Evolutionary conservation across 2,329 filamentous ascomycete species (phyloP).

Genomic region (Hysterium pulicare): DNA sequence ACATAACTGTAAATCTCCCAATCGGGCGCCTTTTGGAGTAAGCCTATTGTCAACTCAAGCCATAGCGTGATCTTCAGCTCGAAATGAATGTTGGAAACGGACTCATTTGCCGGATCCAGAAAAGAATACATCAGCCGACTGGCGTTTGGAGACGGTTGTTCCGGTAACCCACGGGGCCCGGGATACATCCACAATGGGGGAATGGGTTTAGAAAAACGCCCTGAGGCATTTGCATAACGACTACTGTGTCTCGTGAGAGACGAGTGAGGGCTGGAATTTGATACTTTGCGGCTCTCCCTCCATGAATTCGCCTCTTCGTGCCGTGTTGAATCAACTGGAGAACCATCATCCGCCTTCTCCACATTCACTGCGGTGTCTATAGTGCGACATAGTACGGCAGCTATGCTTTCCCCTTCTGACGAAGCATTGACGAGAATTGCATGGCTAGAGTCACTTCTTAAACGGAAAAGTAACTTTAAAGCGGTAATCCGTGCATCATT

Average conservation of each 20-base stretch:
- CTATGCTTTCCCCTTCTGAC: constrained; percentile 70
- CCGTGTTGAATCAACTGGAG: constrained; percentile 15
- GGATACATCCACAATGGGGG: constrained; percentile 56
- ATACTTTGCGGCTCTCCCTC: constrained; percentile 29
- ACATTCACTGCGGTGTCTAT: constrained; percentile 49
- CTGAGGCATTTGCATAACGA: constrained; percentile 20
- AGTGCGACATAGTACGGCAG: constrained; percentile 66
- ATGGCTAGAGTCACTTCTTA: constrained; percentile 78
- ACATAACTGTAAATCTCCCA: constrained; percentile 95
- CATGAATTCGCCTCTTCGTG: constrained; percentile 26
- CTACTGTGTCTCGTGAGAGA: constrained; percentile 28
- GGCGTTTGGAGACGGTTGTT: constrained; percentile 47
- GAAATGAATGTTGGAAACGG: constrained; percentile 35
- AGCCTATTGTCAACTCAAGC: constrained; percentile 71
- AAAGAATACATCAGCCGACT: constrained; percentile 53
- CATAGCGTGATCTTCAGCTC: constrained; percentile 55
- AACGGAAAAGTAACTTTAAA: constrained; percentile 61
- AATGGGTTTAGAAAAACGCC: constrained; percentile 31
- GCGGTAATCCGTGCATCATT: constrained; percentile 38
- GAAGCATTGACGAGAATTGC: constrained; percentile 68
- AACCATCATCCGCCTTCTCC: constrained; percentile 41
- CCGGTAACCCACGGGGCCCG: constrained; percentile 52
- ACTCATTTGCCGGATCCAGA: constrained; percentile 35
- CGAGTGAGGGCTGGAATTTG: constrained; percentile 28
- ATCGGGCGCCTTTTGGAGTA: constrained; percentile 71